Evolutionary conservation across 805 yeast species (phyloP), one percentile per base, ranked within the genome.

Genomic region (Teunomyces pallodes): DNA sequence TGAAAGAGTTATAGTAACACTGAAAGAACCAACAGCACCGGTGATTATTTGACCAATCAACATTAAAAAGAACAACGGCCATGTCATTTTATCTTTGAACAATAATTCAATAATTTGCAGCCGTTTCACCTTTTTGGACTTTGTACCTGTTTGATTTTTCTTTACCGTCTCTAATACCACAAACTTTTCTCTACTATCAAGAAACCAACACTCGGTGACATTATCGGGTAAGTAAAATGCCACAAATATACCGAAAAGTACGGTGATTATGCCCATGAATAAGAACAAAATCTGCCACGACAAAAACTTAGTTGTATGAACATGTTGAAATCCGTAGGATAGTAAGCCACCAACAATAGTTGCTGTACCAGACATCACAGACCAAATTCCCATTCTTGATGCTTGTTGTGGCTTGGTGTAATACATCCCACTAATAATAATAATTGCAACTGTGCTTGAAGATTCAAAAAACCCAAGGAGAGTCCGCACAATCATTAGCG

Each of bases 261-360:
- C 62, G 3, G 86, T 82, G 12, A 80, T 57, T 2, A 78, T 43
- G 7, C 87, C 87, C 57, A 82, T 76, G 3, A 79, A 74, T 13
- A 82, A 56, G 59, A 80, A 82, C 64, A 81, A 74, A 42, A 82
- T 79, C 61, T 80, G 84, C 86, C 86, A 82, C n/a, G 83, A 75
- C 24, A 70, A 60, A 47, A 80, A 70, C 24, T 67, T 69, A 3
- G 52, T 42, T 9, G 62, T 50, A 41, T 63, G 60, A 17, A 81
- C 74, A 53, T 78, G 81, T 55, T 79, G 82, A 59, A 82, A 82
- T 0, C 75, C 83, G 62, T 74, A 61, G 46, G 76, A 69, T 28
- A 72, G 55, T 9, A 69, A 54, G 1, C 74, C 70, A 3, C 76
- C 76, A 17, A 83, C 80, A 8, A 77, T 72, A 17, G 83, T 75